Percentiles rank a stretch among this genome's conserved stretches.
Conservation (phyloP, 108 stramenopile genomes). For the Pinguiococcus pyrenoidosus region DNA sequence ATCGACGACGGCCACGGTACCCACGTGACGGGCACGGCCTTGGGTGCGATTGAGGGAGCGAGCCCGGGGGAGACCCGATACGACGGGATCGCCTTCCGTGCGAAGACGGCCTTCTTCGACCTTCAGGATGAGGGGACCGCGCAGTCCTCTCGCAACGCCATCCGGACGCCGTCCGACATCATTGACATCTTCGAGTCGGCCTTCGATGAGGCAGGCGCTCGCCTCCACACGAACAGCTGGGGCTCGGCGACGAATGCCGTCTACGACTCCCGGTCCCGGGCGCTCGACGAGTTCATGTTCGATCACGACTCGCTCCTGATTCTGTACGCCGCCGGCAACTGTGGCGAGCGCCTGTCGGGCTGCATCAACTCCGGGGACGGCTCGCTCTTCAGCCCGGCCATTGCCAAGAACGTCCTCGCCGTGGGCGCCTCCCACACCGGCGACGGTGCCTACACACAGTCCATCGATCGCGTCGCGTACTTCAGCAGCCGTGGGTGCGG, state of each 20-base stretch:
- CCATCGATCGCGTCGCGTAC: constrained; percentile 16
- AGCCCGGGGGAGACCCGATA: constrained; percentile 9
- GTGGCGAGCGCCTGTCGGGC: constrained; percentile 2
- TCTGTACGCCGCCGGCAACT: constrained; percentile 13
- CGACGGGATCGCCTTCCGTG: constrained; percentile 22
- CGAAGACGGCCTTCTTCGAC: constrained; percentile 37
- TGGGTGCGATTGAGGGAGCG: constrained; percentile 12
- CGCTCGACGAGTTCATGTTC: constrained; percentile 18
- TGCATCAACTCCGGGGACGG: constrained; percentile 3
- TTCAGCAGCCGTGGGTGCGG: constrained; percentile 25
- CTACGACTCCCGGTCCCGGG: constrained; percentile 9
- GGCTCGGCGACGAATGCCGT: constrained; percentile 16
- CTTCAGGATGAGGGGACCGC: neutral
- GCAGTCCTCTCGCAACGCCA: neutral
- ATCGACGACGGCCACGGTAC: constrained; percentile 24
- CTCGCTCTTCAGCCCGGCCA: constrained; percentile 12
- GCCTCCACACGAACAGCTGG: constrained; percentile 35
- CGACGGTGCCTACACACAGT: constrained; percentile 17
- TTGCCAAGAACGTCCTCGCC: constrained; percentile 26
- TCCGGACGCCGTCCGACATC: constrained; percentile 5
- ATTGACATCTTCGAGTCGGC: constrained; percentile 15
- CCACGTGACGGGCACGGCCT: constrained; percentile 27
- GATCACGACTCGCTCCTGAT: constrained; percentile 5
- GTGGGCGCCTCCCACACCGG: constrained; percentile 23
- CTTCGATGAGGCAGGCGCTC: constrained; percentile 12